Conservation (phyloP, 208 protist genomes). For the Leishmania tarentolae region DNA sequence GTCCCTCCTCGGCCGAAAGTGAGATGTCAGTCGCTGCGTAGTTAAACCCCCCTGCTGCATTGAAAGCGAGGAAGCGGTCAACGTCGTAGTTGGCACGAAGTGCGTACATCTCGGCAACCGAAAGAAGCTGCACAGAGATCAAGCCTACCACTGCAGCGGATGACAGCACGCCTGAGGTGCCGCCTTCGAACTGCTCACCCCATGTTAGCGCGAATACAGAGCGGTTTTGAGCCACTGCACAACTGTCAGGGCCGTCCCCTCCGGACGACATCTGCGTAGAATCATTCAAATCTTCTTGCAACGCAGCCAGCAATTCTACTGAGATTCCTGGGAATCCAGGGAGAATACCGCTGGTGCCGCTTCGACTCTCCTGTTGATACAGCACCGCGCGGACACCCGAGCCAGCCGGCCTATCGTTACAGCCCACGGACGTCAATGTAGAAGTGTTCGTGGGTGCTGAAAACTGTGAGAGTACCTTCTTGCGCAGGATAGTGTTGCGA, state of each 20-base stretch:
- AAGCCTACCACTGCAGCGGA: slow-evolving; percentile 49
- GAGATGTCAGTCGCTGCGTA: slow-evolving; percentile 72
- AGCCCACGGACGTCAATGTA: background rate
- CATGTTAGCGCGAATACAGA: slow-evolving; percentile 39
- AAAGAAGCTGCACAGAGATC: slow-evolving; percentile 54
- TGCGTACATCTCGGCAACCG: slow-evolving; percentile 75
- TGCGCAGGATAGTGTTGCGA: slow-evolving; percentile 10
- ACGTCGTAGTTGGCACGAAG: slow-evolving; percentile 87
- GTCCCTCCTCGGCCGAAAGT: slow-evolving; percentile 37
- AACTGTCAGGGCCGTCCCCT: background rate
- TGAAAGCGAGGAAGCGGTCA: slow-evolving; percentile 82
- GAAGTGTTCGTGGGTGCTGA: background rate
- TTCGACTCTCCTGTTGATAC: slow-evolving; percentile 22
- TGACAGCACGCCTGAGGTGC: slow-evolving; percentile 1
- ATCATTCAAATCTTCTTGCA: slow-evolving; percentile 31
- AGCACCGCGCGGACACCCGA: slow-evolving; percentile 25
- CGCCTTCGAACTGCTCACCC: background rate
- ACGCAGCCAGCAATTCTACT: slow-evolving; percentile 22
- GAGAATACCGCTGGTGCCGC: background rate
- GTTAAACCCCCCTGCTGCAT: slow-evolving; percentile 53
- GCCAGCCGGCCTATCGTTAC: slow-evolving; percentile 3
- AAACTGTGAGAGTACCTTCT: slow-evolving; percentile 23
- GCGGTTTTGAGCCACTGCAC: slow-evolving; percentile 8
- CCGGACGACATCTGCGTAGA: background rate
- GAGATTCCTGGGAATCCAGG: slow-evolving; percentile 24